These are phyloP conservation scores for Trypanosoma mega DNA, from an alignment of 208 protist species.

Conservation along the genomic window DNA sequence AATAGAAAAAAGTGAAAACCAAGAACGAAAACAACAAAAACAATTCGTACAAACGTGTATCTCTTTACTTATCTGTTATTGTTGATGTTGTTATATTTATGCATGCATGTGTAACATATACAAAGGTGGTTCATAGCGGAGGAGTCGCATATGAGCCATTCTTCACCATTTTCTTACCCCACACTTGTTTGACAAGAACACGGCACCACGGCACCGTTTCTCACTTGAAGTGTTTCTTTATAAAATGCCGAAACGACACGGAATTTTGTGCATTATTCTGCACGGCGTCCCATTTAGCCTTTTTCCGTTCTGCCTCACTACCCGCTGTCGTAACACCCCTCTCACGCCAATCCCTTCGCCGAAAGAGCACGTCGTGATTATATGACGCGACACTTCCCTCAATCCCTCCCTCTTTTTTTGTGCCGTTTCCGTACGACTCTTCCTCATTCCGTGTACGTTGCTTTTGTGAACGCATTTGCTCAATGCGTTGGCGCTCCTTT, in stretches of 20 bases:
- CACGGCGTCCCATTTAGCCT: conserved; percentile 52
- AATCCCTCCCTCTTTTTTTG: conserved; percentile 11
- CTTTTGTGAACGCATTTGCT: conserved; percentile 34
- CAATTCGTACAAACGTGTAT: too few species aligned
- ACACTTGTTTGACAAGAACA: too few species aligned
- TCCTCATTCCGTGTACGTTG: conserved; percentile 26
- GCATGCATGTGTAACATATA: too few species aligned
- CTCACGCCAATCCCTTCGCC: conserved; percentile 42
- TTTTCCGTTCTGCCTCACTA: conserved; percentile 22
- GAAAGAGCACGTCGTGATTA: conserved; percentile 73
- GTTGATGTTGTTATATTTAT: too few species aligned
- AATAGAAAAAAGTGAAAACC: too few species aligned
- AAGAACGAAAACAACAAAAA: too few species aligned
- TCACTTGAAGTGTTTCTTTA: conserved; percentile 72
- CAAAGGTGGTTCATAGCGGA: too few species aligned
- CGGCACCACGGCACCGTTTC: too few species aligned
- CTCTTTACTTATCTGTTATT: too few species aligned
- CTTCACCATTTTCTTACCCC: too few species aligned
- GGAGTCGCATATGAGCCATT: too few species aligned
- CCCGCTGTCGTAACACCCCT: background rate
- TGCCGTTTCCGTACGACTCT: conserved; percentile 3
- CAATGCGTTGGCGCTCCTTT: conserved; percentile 47
- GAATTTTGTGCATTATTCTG: conserved; percentile 55
- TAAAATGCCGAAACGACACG: conserved; percentile 50
- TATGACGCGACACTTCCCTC: conserved; percentile 29